Evolutionary conservation across 1,139 yeast genomes (phyloP).

Genomic region (Arxiozyma slooffiae): DNA sequence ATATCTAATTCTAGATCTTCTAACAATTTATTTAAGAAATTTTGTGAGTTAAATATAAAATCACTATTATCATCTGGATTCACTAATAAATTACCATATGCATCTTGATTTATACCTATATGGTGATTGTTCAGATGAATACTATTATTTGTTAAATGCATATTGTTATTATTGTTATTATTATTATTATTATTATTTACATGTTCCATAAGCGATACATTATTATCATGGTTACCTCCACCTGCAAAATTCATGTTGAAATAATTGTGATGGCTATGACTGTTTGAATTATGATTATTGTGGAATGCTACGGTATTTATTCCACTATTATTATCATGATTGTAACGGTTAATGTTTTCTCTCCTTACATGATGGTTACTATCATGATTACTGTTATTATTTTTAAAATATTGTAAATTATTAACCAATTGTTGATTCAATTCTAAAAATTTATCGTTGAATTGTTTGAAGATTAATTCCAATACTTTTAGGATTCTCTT

Average conservation of each 20-base stretch:
- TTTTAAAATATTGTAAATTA: conserved; percentile 1
- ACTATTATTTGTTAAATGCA: neutral
- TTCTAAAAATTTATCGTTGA: conserved; percentile 13
- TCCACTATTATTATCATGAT: neutral
- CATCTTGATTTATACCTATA: neutral
- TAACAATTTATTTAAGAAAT: conserved; percentile 11
- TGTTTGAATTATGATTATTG: neutral
- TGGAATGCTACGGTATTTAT: neutral
- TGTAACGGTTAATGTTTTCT: neutral
- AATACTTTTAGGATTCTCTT: conserved; percentile 63
- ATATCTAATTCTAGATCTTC: conserved; percentile 10
- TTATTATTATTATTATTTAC: neutral
- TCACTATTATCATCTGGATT: conserved; percentile 1
- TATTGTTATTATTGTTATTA: neutral
- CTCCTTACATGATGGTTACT: neutral
- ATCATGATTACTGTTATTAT: neutral
- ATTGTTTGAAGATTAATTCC: conserved; percentile 56
- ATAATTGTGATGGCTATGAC: neutral
- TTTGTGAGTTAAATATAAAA: conserved; percentile 10
- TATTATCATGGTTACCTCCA: neutral
- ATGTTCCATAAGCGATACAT: neutral
- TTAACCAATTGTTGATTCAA: conserved; percentile 7
- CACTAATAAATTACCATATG: neutral
- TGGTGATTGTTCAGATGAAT: neutral
- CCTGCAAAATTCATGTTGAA: neutral